Conservation (phyloP, 805 yeast genomes). For the Yarrowia divulgata region DNA sequence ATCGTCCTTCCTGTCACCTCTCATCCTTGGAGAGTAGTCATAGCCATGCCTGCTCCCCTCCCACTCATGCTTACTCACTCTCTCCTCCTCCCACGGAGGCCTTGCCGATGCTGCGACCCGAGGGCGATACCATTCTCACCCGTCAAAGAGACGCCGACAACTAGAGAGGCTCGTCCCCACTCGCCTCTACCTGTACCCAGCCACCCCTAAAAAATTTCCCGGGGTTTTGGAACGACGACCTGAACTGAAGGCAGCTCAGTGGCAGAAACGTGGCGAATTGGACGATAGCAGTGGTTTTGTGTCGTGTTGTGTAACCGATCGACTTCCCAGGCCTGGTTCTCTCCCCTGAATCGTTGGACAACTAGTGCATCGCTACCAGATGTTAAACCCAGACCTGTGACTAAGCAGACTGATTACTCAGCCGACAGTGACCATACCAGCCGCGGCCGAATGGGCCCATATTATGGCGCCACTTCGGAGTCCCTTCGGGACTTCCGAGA, state of each 20-base stretch:
- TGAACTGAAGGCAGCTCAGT: background rate
- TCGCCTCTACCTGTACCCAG: slow-evolving; percentile 3
- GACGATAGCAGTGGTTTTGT: background rate
- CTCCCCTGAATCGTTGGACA: background rate
- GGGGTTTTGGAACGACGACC: background rate
- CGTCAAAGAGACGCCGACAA: slow-evolving; percentile 6
- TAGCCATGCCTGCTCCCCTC: background rate
- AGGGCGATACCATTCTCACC: background rate
- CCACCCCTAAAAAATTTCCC: background rate
- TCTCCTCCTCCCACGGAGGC: slow-evolving; percentile 5
- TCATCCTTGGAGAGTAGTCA: background rate
- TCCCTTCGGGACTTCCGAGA: no score
- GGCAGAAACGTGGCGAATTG: background rate
- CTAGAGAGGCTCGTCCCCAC: slow-evolving; percentile 10
- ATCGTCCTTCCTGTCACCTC: background rate
- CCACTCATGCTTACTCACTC: background rate
- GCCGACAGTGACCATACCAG: no score
- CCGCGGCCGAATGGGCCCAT: no score
- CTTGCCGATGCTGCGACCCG: background rate
- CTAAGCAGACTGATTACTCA: no score
- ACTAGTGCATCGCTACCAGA: slow-evolving; percentile 1
- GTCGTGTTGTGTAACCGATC: background rate
- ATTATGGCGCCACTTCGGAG: no score
- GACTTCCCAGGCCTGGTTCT: background rate
- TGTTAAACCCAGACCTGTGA: no score